phyloP scores from a whole-genome alignment of 2,329 filamentous ascomycete species.

The Neodidymelliopsis sp. region DNA sequence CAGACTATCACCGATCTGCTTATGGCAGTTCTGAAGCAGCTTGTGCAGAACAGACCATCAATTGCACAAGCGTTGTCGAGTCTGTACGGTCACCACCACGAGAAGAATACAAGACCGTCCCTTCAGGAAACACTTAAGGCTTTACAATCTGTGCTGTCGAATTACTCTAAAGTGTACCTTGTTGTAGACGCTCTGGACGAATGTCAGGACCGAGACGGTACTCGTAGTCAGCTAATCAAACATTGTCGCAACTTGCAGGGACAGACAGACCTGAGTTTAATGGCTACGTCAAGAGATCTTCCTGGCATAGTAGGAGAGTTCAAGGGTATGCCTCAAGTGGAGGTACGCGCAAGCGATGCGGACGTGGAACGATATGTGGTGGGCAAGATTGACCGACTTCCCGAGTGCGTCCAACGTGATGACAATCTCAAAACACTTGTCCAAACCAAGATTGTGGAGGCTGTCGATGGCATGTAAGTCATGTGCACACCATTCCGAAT shows the following conservation, averaged over 20 bases:
- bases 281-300: slow-evolving; percentile 27
- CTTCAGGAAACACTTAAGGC: slow-evolving; percentile 25
- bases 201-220: slow-evolving; percentile 26
- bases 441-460: slow-evolving; percentile 8
- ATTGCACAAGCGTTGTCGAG: slow-evolving; percentile 23
- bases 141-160: slow-evolving; percentile 23
- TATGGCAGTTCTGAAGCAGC: slow-evolving; percentile 44
- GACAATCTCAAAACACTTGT: slow-evolving; percentile 15
- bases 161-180: slow-evolving; percentile 37
- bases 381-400: slow-evolving; percentile 21
- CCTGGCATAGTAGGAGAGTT: slow-evolving; percentile 20
- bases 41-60: slow-evolving; percentile 31
- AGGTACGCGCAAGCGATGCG: slow-evolving; percentile 25
- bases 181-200: slow-evolving; percentile 45
- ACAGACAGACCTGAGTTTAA: slow-evolving; percentile 9
- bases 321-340: slow-evolving; percentile 3
- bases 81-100: slow-evolving; percentile 33
- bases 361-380: slow-evolving; percentile 28
- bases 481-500: neutral
- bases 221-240: slow-evolving; percentile 12
- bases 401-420: slow-evolving; percentile 20
- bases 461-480: slow-evolving; percentile 32
- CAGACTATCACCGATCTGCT: slow-evolving; percentile 37
- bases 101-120: slow-evolving; percentile 27
- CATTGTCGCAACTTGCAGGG: slow-evolving; percentile 1